Evolutionary conservation across 2,329 filamentous ascomycete species (phyloP).

Genomic region (Fusarium haematococcum): DNA sequence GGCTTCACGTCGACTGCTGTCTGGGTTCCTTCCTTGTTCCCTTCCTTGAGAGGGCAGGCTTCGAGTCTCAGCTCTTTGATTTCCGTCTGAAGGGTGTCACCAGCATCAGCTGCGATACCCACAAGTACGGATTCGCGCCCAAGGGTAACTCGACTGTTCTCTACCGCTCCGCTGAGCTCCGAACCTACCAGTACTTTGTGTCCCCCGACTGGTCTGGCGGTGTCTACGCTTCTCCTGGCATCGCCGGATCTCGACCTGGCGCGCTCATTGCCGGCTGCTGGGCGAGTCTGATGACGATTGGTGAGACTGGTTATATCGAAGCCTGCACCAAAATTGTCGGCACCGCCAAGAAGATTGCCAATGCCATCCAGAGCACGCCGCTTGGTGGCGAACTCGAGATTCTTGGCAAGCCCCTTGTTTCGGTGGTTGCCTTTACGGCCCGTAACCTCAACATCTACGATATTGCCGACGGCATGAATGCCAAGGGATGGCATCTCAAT

Average conservation of each 20-base stretch:
- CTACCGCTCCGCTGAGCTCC: constrained; percentile 83
- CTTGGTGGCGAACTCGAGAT: constrained; percentile 81
- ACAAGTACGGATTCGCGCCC: constrained; percentile 98
- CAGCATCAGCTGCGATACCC: constrained; percentile 95
- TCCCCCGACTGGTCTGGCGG: constrained; percentile 95
- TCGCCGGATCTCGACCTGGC: constrained; percentile 91
- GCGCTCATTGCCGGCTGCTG: constrained; percentile 96
- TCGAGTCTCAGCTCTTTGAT: constrained; percentile 88
- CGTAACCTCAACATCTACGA: constrained; percentile 92
- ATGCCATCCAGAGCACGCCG: constrained; percentile 77
- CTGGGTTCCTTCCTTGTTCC: constrained; percentile 95
- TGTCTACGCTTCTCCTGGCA: constrained; percentile 92
- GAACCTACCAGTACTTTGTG: constrained; percentile 96
- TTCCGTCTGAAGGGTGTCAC: constrained; percentile 95
- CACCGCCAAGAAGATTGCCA: constrained; percentile 83
- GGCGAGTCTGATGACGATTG: constrained; percentile 89
- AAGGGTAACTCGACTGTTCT: constrained; percentile 96
- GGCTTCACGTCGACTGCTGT: constrained; percentile 97
- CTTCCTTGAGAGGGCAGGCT: constrained; percentile 92
- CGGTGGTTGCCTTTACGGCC: constrained; percentile 89
- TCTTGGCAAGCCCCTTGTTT: constrained; percentile 87
- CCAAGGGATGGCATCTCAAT: constrained; percentile 94
- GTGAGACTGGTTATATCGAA: constrained; percentile 88
- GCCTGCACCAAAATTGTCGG: constrained; percentile 91
- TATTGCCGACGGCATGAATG: constrained; percentile 87